phyloP scores from a whole-genome alignment of 352 stramenopile species.

The Pythium plurisporium region DNA sequence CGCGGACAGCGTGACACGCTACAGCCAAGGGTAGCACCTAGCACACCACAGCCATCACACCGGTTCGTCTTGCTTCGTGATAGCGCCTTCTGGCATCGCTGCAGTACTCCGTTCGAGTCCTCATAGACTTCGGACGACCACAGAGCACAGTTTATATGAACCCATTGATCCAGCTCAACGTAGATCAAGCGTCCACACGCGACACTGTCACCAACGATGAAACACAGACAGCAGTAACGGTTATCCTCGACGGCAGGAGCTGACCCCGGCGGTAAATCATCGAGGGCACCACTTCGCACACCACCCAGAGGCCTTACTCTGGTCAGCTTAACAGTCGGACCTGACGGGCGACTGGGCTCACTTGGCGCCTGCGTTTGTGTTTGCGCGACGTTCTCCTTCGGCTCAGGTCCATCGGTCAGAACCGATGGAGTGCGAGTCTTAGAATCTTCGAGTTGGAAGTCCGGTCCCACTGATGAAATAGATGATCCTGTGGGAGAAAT shows the following conservation, averaged over 20 bases:
- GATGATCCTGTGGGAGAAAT: conserved; percentile 15
- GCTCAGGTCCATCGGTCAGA: no score
- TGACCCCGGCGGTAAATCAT: background rate
- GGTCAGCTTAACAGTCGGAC: background rate
- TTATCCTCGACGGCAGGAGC: conserved; percentile 41
- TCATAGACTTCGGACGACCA: conserved; percentile 94
- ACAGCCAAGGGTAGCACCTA: conserved; percentile 92
- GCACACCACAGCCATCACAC: conserved; percentile 88
- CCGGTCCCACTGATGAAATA: conserved; percentile 1
- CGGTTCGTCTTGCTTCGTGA: conserved; percentile 84
- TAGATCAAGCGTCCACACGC: conserved; percentile 78
- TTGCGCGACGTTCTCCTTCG: background rate
- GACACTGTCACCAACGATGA: conserved; percentile 70
- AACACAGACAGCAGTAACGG: conserved; percentile 78
- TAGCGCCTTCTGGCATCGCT: conserved; percentile 87
- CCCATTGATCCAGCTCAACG: conserved; percentile 80
- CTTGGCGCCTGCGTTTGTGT: background rate
- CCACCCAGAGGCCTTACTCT: background rate
- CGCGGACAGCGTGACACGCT: conserved; percentile 74
- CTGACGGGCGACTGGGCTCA: background rate
- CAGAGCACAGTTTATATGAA: conserved; percentile 91
- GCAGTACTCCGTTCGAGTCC: conserved; percentile 55
- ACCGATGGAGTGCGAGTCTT: background rate
- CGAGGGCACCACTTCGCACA: background rate
- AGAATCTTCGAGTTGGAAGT: background rate